A percentile compares a stretch with the other conserved stretches of the same genome.
Conservation (phyloP, 1,139 yeast species). For the Taiozyma sp. region DNA sequence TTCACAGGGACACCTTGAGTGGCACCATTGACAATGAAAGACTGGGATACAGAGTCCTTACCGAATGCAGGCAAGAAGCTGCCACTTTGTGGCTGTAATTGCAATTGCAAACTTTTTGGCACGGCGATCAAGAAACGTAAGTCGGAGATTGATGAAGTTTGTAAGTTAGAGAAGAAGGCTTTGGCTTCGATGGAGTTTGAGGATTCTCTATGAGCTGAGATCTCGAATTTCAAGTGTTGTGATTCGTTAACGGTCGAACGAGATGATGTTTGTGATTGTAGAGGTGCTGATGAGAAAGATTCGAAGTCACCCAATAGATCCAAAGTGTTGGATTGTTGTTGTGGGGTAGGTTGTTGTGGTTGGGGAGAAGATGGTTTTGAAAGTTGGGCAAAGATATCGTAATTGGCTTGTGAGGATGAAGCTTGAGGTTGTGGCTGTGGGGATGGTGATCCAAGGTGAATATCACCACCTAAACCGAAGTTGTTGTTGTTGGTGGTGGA, state of each 20-base stretch:
- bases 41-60: constrained; percentile 55
- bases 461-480: constrained; percentile 37
- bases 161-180: constrained; percentile 41
- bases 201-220: constrained; percentile 36
- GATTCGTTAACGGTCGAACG: constrained; percentile 40
- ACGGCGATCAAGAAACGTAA: constrained; percentile 77
- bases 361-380: constrained; percentile 13
- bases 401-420: constrained; percentile 21
- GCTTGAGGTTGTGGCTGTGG: constrained; percentile 14
- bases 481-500: constrained; percentile 2
- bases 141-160: constrained; percentile 42
- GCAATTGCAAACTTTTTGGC: constrained; percentile 65
- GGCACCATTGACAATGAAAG: constrained; percentile 53
- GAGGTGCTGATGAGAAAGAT: constrained; percentile 33
- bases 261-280: constrained; percentile 21
- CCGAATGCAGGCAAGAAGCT: constrained; percentile 47
- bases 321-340: background rate
- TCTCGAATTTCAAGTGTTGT: constrained; percentile 47
- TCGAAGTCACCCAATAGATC: constrained; percentile 11
- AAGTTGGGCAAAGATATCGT: constrained; percentile 29
- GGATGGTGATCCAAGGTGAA: constrained; percentile 32
- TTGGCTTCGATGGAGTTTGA: constrained; percentile 40
- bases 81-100: constrained; percentile 67
- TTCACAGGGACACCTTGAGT: constrained; percentile 42
- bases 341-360: background rate